These are phyloP conservation scores for Adansonia digitata DNA, from an alignment of 345 rosid species.

Conservation along the genomic window DNA sequence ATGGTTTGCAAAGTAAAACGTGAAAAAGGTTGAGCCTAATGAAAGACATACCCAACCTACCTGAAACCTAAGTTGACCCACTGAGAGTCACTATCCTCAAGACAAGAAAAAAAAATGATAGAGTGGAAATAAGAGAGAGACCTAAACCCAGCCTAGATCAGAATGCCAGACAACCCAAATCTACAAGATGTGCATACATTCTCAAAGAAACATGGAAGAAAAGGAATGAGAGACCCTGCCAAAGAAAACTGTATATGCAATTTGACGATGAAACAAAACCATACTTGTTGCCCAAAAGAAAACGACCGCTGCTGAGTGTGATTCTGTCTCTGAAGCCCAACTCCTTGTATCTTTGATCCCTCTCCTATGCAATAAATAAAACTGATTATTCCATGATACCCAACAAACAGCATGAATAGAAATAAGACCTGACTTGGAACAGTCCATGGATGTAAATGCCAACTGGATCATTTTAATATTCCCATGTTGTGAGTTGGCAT, in stretches of 20 bases:
- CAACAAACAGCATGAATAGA: not conserved
- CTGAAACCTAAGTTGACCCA: not conserved
- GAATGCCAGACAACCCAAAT: not conserved
- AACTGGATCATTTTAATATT: not conserved
- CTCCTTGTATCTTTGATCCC: conserved; percentile 94
- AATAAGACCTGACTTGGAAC: not conserved
- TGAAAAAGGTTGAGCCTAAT: not conserved
- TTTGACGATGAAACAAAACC: conserved; percentile 13
- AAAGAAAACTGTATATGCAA: not conserved
- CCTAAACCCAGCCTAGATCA: not conserved
- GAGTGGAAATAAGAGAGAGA: not conserved
- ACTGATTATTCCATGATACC: conserved; percentile 11
- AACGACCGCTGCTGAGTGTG: conserved; percentile 94
- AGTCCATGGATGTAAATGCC: not conserved
- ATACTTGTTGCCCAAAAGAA: conserved; percentile 93
- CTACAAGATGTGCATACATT: not conserved
- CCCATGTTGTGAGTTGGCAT: not conserved
- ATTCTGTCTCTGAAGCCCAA: conserved; percentile 95
- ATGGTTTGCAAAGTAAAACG: not conserved
- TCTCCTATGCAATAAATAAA: conserved; percentile 45
- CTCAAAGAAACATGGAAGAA: not conserved
- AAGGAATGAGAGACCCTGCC: not conserved
- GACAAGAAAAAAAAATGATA: not conserved
- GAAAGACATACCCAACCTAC: not conserved
- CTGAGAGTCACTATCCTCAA: not conserved